Conservation (phyloP, 371 early-diverging fungal genomes). For the Quaeritorhiza haematococci region DNA sequence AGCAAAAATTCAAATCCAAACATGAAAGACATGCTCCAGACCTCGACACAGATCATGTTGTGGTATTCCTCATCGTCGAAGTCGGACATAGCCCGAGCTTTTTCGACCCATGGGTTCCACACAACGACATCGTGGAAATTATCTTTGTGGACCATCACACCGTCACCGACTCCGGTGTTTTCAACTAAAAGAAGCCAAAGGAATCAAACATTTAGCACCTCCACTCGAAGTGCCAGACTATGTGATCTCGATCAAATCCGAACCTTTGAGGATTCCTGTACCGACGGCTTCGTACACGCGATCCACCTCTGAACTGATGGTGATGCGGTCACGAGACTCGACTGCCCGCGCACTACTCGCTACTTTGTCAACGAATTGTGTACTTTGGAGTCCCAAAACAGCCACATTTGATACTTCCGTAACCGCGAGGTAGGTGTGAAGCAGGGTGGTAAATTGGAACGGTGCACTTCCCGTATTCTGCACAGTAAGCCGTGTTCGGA, state of each 20-base stretch:
- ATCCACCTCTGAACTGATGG: slow-evolving; percentile 66
- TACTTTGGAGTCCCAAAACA: slow-evolving; percentile 58
- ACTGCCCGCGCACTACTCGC: slow-evolving; percentile 19
- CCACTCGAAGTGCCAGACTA: too few relatives aligned
- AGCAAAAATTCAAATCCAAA: background rate
- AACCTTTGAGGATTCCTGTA: slow-evolving; percentile 49
- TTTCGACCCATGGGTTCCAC: slow-evolving; percentile 95
- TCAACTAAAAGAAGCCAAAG: too few relatives aligned
- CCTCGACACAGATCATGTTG: slow-evolving; percentile 22
- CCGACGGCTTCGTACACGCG: slow-evolving; percentile 63
- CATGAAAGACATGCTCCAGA: background rate
- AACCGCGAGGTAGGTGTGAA: slow-evolving; percentile 87
- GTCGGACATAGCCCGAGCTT: slow-evolving; percentile 82
- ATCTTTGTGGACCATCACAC: slow-evolving; percentile 45
- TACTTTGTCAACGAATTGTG: slow-evolving; percentile 73
- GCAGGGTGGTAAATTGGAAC: slow-evolving; percentile 77
- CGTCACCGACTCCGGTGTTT: slow-evolving; percentile 13
- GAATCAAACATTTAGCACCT: too few relatives aligned
- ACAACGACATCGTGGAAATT: slow-evolving; percentile 78
- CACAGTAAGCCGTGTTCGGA: slow-evolving; percentile 62
- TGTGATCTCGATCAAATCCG: too few relatives aligned
- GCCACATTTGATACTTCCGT: slow-evolving; percentile 52
- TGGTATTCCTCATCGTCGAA: slow-evolving; percentile 62
- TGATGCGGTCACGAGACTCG: slow-evolving; percentile 45
- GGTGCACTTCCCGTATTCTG: slow-evolving; percentile 64